A percentile compares a stretch with the other conserved stretches of the same genome.
These are phyloP conservation scores for Leccinum glutinopallens DNA, from an alignment of 1,284 basidiomycete species.

Conservation along the genomic window DNA sequence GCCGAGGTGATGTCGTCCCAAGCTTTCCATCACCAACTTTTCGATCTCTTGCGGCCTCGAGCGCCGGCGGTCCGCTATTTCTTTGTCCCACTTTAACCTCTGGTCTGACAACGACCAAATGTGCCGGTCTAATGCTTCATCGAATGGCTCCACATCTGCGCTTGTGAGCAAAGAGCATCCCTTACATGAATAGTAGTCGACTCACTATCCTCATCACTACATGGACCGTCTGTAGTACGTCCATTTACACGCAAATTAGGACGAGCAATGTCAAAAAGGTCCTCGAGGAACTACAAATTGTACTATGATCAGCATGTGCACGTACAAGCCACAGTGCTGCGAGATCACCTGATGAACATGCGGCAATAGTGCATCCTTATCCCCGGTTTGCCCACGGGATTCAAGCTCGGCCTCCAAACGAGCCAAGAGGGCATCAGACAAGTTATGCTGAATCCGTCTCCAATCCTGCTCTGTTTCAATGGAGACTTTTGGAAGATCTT, in stretches of 20 bases:
- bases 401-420: constrained; percentile 48
- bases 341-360: constrained; percentile 52
- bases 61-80: constrained; percentile 63
- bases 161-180: constrained; percentile 11
- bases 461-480: constrained; percentile 64
- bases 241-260: constrained; percentile 81
- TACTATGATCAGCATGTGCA: constrained; percentile 6
- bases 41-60: constrained; percentile 56
- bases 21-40: constrained; percentile 39
- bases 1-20: constrained; percentile 22
- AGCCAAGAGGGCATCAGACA: constrained; percentile 45
- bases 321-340: background rate
- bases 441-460: constrained; percentile 56
- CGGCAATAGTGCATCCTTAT: constrained; percentile 48
- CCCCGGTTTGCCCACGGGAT: constrained; percentile 34
- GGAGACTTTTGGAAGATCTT: constrained; percentile 66
- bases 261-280: constrained; percentile 62
- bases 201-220: constrained; percentile 52
- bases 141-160: constrained; percentile 74
- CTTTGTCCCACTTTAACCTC: constrained; percentile 65
- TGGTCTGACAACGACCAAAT: constrained; percentile 74
- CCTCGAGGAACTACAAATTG: constrained; percentile 56
- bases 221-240: constrained; percentile 61
- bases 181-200: background rate
- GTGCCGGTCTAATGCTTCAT: constrained; percentile 74